Evolutionary conservation across 441 rosid species (phyloP), one percentile per base, ranked within the genome.

Genomic region (Gossypium trilobum): DNA sequence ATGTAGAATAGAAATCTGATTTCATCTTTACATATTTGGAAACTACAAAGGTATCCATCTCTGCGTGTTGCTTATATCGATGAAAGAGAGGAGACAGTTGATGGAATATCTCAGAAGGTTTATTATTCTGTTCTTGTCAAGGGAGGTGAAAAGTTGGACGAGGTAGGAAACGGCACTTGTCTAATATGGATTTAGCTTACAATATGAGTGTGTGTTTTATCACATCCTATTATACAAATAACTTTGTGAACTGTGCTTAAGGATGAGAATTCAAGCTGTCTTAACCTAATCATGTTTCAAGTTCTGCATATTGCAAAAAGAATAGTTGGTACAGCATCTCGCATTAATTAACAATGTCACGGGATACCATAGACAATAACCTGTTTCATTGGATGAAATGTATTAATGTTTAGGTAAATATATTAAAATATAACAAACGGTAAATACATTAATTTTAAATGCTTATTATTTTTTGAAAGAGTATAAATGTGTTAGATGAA

Each of bases 41-140:
- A 62, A 64, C 33, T 72, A 74, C 78, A 17, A 70, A 95, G 98
- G 78, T 84, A 92, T 85, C 96, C 90, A 68, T 91, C 96, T 44
- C 79, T 95, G 33, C 95, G 96, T 72, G 91, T 95, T 78, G 98
- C 96, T 59, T 91, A 87, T 81, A 91, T 95, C 0, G 99, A 95
- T 75, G 90, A 87, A 78, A 87, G 92, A 78, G 95, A 91, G 48
- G 96, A 87, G 71, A 78, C 85, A 2, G 88, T 82, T 75, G 71
- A 86, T 54, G 92, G 83, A 76, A 82, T 5, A 77, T 65, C 83
- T 74, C 86, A 84, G 55, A 95, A 82, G 82, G 61, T 62, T 54
- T 85, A 86, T 77, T 95, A 87, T 78, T 95, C 96, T 71, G 99
- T 95, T 76, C 95, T 95, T 59, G 87, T 95, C 78, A 95, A 95